Conservation (phyloP, 306 rosid species). For the Cercis canadensis region DNA sequence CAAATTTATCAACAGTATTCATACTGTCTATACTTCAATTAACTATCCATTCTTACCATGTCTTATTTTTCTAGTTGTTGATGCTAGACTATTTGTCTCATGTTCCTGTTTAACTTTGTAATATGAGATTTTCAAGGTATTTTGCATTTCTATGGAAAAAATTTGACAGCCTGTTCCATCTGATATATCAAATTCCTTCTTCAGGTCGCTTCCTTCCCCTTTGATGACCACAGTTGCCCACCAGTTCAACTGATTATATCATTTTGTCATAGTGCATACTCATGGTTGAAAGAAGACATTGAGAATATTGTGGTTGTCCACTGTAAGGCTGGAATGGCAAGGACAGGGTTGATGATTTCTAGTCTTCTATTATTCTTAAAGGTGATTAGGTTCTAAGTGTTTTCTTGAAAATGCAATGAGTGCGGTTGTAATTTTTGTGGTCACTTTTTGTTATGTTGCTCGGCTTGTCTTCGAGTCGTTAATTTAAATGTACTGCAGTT, state of each 20-base stretch:
- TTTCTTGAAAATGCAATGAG: constrained; percentile 29
- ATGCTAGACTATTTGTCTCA: too few species aligned
- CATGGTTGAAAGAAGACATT: constrained; percentile 96
- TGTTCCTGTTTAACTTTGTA: too few species aligned
- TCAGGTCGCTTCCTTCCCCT: constrained; percentile 96
- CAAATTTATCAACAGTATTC: constrained; percentile 3
- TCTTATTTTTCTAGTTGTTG: too few species aligned
- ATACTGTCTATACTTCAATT: not conserved
- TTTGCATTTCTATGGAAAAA: constrained; percentile 20
- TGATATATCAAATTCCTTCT: constrained; percentile 45
- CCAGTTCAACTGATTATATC: constrained; percentile 82
- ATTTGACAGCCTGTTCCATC: constrained; percentile 17
- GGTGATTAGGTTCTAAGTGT: constrained; percentile 48
- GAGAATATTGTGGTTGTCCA: constrained; percentile 99
- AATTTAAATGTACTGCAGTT: constrained; percentile 62
- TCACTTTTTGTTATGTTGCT: constrained; percentile 4
- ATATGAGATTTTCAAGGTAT: constrained; percentile 16
- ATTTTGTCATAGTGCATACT: constrained; percentile 95
- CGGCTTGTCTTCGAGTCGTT: constrained; percentile 20
- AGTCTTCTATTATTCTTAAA: constrained; percentile 91
- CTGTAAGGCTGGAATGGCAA: constrained; percentile 98
- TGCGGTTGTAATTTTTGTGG: constrained; percentile 21
- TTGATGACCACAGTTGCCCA: constrained; percentile 97
- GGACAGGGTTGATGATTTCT: constrained; percentile 98
- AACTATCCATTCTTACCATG: too few species aligned